Conservation (phyloP, 331 rosid genomes). For the Pyrus hybrid region DNA sequence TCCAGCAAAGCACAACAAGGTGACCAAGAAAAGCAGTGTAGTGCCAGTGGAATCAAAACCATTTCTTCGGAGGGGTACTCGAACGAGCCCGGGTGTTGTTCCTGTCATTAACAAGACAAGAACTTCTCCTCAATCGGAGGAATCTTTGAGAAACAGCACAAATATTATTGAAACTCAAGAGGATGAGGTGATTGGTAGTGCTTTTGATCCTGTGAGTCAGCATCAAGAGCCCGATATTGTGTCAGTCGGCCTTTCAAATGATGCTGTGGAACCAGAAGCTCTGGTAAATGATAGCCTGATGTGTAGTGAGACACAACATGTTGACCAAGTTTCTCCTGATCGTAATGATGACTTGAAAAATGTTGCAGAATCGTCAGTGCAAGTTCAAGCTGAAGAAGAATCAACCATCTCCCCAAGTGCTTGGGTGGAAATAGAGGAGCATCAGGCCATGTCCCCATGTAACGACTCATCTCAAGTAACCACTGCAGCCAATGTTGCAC, state of each 20-base stretch:
- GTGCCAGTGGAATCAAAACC: slow-evolving; percentile 95
- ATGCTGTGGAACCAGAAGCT: slow-evolving; percentile 40
- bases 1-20: slow-evolving; percentile 60
- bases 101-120: slow-evolving; percentile 48
- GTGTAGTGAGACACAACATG: no score
- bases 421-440: no score
- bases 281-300: no score
- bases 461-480: slow-evolving; percentile 36
- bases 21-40: slow-evolving; percentile 80
- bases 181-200: slow-evolving; percentile 35
- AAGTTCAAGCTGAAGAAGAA: no score
- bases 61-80: slow-evolving; percentile 76
- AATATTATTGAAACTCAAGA: slow-evolving; percentile 40
- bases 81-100: slow-evolving; percentile 35
- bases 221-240: slow-evolving; percentile 38
- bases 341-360: no score
- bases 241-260: slow-evolving; percentile 27
- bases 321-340: no score
- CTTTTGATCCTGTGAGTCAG: slow-evolving; percentile 44
- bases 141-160: slow-evolving; percentile 33
- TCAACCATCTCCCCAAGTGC: no score
- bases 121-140: slow-evolving; percentile 41
- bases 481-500: slow-evolving; percentile 37
- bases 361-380: no score
- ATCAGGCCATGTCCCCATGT: slow-evolving; percentile 41